A percentile compares a stretch with the other conserved stretches of the same genome.
Conservation (phyloP, 768 basidiomycete species). For the Coprinopsis marcescibilis region DNA sequence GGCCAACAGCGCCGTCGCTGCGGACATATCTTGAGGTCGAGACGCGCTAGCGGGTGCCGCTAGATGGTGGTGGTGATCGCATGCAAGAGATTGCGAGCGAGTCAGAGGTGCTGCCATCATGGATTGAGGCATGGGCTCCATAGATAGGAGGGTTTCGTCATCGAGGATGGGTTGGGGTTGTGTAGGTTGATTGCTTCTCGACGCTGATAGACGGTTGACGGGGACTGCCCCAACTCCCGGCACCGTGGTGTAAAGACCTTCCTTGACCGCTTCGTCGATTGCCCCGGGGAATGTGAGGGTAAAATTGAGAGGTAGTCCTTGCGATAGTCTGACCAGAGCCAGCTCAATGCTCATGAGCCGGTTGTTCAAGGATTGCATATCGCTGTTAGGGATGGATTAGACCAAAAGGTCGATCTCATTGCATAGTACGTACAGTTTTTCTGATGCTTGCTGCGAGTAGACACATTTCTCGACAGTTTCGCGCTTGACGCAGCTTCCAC, state of each 20-base stretch:
- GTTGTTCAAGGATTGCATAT: slow-evolving; percentile 80
- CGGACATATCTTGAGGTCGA: not conserved
- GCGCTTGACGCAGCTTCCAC: slow-evolving; percentile 73
- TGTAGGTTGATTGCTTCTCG: not conserved
- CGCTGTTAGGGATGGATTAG: slow-evolving; percentile 32
- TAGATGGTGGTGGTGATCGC: slow-evolving; percentile 23
- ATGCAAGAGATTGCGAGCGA: not conserved
- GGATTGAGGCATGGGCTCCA: not conserved
- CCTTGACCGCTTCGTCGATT: slow-evolving; percentile 2
- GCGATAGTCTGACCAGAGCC: slow-evolving; percentile 44
- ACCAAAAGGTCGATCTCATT: slow-evolving; percentile 8
- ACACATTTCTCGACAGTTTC: slow-evolving; percentile 68
- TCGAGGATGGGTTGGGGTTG: too few relatives aligned
- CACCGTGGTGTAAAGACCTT: not conserved
- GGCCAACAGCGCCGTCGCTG: not conserved
- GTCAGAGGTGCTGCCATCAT: not conserved
- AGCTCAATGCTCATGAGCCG: slow-evolving; percentile 68
- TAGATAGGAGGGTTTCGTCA: not conserved
- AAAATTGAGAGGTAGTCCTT: slow-evolving; percentile 31
- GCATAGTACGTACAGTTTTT: slow-evolving; percentile 82
- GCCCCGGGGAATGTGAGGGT: slow-evolving; percentile 30
- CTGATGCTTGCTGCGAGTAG: slow-evolving; percentile 77
- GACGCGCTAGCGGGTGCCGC: not conserved
- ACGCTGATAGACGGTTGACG: not conserved
- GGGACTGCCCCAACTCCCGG: not conserved